Conservation (phyloP, 306 rosid genomes). For the Oxytropis ochrocephala region DNA sequence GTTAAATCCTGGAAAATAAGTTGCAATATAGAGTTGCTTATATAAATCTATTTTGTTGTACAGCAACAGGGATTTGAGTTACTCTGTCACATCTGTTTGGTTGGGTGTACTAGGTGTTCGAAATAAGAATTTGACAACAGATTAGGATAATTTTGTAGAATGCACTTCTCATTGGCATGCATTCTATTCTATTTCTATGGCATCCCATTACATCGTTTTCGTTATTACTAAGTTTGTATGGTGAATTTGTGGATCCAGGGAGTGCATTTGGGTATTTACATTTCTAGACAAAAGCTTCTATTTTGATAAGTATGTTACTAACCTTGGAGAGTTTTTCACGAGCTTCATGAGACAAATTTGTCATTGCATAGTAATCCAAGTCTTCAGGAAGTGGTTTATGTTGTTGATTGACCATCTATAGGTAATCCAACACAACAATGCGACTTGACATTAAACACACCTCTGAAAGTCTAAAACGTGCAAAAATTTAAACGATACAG, state of each 20-base stretch:
- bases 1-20: neutral
- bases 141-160: neutral
- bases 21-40: neutral
- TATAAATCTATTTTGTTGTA: neutral
- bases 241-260: neutral
- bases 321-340: conserved; percentile 96
- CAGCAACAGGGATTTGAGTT: neutral
- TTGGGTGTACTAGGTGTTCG: neutral
- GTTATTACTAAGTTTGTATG: neutral
- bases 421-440: conserved; percentile 18
- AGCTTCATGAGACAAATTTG: conserved; percentile 79
- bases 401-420: conserved; percentile 79
- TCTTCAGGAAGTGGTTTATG: conserved; percentile 82
- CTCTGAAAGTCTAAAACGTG: neutral
- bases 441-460: conserved; percentile 2
- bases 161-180: neutral
- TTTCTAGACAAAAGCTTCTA: neutral
- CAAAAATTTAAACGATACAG: neutral
- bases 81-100: neutral
- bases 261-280: neutral
- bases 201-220: neutral
- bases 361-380: conserved; percentile 79
- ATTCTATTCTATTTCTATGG: neutral
- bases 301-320: conserved; percentile 11
- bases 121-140: neutral